Base-by-base conservation (phyloP, 306 rosid species). In the Corylus avellana region DNA sequence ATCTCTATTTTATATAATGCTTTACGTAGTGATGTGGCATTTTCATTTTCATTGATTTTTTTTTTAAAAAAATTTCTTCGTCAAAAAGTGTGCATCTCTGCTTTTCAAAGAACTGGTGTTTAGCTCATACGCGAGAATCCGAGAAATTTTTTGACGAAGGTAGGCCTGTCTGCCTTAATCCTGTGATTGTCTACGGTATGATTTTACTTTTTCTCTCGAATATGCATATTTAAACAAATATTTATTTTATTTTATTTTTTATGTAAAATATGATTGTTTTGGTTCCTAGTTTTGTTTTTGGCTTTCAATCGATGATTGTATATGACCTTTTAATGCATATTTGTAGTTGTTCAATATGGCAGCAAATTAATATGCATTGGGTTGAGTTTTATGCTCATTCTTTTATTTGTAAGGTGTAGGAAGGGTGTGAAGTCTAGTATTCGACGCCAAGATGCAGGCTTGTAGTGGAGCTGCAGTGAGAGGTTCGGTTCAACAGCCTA, bases 401-500 rank as follows among this genome's bases (percentile, higher is more conserved):
- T 17, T 42, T 67, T 17, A 8, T 68, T 42, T 16, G 72, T 11
- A 66, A 18, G 42, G 2, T 51, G 71, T 64, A 72, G 72, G 79
- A n/a, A 54, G 75, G 0, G 47, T 80, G 67, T 53, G 59, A 39
- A 16, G 35, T 1, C 37, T 51, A 50, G 55, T 35, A 4, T 73
- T n/a, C 50, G 76, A 77, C 67, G 79, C 62, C 22, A 86, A 58
- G 82, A 92, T 92, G 97, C 93, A 90, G 73, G 86, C 90, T 25
- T 79, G 83, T 44, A 46, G 81, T 74, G 89, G 92, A 79, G 80
- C 81, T 77, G 84, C 91, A 12, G 68, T 87, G 83, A 88, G 85
- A 93, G 92, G 93, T 75, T 86, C 91, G 58, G 58, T 88, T 75
- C 94, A 91, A 75, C 90, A 88, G 81, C 81, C 86, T 46, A 73